Evolutionary conservation across 1,139 yeast species (phyloP).

Genomic region (Saccharomyces hybrid): DNA sequence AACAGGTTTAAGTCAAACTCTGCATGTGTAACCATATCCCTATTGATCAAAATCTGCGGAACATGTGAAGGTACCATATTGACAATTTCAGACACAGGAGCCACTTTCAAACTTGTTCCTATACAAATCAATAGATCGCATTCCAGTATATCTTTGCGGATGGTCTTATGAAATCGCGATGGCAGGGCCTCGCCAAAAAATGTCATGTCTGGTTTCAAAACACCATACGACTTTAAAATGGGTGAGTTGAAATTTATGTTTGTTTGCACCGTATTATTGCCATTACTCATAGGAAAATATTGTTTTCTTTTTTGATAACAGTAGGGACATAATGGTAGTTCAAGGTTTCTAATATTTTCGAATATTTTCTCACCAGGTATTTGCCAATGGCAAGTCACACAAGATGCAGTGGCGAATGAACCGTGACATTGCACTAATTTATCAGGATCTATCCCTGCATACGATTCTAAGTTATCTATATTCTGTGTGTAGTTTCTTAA

Average conservation of each 20-base stretch:
- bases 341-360: constrained; percentile 49
- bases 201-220: constrained; percentile 90
- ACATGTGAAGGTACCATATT: constrained; percentile 57
- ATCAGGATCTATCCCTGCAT: constrained; percentile 66
- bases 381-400: constrained; percentile 66
- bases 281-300: constrained; percentile 21
- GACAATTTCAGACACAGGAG: constrained; percentile 91
- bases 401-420: constrained; percentile 85
- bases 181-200: constrained; percentile 91
- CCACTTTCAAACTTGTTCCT: constrained; percentile 90
- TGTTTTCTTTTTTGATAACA: constrained; percentile 45
- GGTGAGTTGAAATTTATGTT: not conserved
- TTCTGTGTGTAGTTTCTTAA: constrained; percentile 90
- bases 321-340: constrained; percentile 65
- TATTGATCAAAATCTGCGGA: constrained; percentile 79
- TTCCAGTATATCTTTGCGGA: constrained; percentile 47
- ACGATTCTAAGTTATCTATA: constrained; percentile 82
- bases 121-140: constrained; percentile 82
- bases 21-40: constrained; percentile 64
- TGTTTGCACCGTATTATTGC: not conserved
- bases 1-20: constrained; percentile 75
- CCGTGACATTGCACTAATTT: constrained; percentile 92
- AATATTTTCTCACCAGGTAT: constrained; percentile 64
- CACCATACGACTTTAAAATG: constrained; percentile 51
- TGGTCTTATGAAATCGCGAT: constrained; percentile 53